These are phyloP conservation scores for Hypoxylon crocopeplum DNA, from an alignment of 495 filamentous ascomycete species.

Conservation along the genomic window DNA sequence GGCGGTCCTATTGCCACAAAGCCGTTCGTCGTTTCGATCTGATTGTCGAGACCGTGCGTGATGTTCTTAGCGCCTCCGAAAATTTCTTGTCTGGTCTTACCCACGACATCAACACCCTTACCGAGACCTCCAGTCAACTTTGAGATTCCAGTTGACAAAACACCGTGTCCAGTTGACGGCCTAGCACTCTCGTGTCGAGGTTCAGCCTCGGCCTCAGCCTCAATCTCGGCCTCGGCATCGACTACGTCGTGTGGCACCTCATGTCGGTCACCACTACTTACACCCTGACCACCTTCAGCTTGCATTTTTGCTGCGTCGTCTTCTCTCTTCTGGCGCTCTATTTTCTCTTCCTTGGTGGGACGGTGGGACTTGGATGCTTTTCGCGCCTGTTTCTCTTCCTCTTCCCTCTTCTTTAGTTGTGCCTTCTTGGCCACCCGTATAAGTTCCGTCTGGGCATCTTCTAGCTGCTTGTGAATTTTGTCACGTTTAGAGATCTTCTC, in stretches of 20 bases:
- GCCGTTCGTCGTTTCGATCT: constrained; percentile 63
- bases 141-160: constrained; percentile 42
- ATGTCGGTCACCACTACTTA: constrained; percentile 85
- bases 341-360: constrained; percentile 58
- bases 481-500: constrained; percentile 85
- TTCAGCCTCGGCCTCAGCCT: constrained; percentile 3
- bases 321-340: constrained; percentile 51
- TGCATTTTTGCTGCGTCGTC: constrained; percentile 66
- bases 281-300: constrained; percentile 68
- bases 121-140: constrained; percentile 48
- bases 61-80: constrained; percentile 61
- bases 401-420: constrained; percentile 69
- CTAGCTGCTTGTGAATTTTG: constrained; percentile 72
- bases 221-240: constrained; percentile 66
- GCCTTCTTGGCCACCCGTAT: constrained; percentile 79
- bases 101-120: constrained; percentile 48
- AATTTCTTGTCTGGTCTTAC: constrained; percentile 48
- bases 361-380: constrained; percentile 53
- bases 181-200: constrained; percentile 22
- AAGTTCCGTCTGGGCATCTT: constrained; percentile 83
- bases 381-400: constrained; percentile 68
- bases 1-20: constrained; percentile 51
- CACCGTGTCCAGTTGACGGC: constrained; percentile 30
- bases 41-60: constrained; percentile 66
- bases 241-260: constrained; percentile 75